phyloP scores from a whole-genome alignment of 2,329 filamentous ascomycete species.

The Aspergillus flavus region DNA sequence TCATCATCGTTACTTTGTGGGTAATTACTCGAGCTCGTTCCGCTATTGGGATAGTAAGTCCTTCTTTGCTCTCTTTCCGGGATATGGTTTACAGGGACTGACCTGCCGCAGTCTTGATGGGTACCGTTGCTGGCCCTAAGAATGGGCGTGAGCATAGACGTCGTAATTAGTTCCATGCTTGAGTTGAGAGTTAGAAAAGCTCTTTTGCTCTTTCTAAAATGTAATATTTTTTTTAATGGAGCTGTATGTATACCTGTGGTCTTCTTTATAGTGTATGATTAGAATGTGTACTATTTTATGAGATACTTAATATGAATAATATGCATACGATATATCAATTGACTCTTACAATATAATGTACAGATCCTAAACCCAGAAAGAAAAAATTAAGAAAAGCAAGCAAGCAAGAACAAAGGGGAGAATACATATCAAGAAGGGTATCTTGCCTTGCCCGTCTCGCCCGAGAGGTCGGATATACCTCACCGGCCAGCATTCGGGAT shows the following conservation, averaged over 20 bases:
- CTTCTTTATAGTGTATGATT: background rate
- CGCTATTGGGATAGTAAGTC: conserved; percentile 79
- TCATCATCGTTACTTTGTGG: conserved; percentile 96
- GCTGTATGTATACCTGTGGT: background rate
- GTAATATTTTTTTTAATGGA: background rate
- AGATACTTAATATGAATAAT: background rate
- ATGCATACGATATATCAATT: background rate
- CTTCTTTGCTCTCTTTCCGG: background rate
- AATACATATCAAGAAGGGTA: background rate
- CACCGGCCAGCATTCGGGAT: background rate
- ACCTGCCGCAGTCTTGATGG: conserved; percentile 22
- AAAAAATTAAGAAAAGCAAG: background rate
- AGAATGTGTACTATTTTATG: background rate
- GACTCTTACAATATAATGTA: background rate
- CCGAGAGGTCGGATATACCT: background rate
- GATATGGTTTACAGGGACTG: background rate
- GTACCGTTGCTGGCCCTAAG: conserved; percentile 25
- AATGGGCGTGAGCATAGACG: conserved; percentile 17
- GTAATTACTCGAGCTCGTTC: conserved; percentile 96
- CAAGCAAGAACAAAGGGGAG: background rate
- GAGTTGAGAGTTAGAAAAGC: background rate
- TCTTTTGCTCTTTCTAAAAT: background rate
- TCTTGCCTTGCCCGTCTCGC: background rate
- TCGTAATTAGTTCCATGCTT: background rate
- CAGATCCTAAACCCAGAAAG: background rate